Conservation (phyloP, 2,329 filamentous ascomycete genomes). For the Arthrocladium fulminans region DNA sequence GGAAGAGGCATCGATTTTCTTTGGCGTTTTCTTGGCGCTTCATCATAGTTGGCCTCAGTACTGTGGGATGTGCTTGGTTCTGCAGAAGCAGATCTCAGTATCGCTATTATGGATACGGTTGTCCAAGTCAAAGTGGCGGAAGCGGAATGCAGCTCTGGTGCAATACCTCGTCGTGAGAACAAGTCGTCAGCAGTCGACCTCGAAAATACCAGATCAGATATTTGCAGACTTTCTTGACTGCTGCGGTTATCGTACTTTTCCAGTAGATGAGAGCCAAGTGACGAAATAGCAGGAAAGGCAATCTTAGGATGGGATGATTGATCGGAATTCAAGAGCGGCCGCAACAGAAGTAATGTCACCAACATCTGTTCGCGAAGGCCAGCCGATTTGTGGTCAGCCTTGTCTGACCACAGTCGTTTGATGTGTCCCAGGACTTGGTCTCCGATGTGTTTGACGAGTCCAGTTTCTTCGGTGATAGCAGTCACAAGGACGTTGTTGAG, state of each 20-base stretch:
- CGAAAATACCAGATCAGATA: slow-evolving; percentile 7
- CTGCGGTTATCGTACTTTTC: slow-evolving; percentile 2
- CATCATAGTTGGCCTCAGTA: slow-evolving; percentile 12
- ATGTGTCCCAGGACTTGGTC: slow-evolving; percentile 61
- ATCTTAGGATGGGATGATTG: background rate
- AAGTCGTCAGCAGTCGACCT: background rate
- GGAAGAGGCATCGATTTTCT: background rate
- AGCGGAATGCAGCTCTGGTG: background rate
- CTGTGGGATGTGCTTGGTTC: background rate
- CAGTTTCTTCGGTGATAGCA: slow-evolving; percentile 59
- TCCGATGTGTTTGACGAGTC: slow-evolving; percentile 52
- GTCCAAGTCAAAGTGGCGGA: slow-evolving; percentile 7
- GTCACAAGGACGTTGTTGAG: slow-evolving; percentile 63
- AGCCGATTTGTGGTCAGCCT: slow-evolving; percentile 46
- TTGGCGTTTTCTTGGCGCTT: slow-evolving; percentile 26
- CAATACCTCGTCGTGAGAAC: background rate
- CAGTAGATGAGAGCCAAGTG: background rate
- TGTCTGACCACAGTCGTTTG: slow-evolving; percentile 60
- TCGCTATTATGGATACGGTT: slow-evolving; percentile 4
- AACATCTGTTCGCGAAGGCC: slow-evolving; percentile 69
- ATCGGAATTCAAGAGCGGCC: slow-evolving; percentile 40
- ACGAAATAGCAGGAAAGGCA: background rate
- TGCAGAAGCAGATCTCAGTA: background rate
- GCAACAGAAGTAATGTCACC: slow-evolving; percentile 58
- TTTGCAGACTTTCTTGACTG: slow-evolving; percentile 1